A percentile compares a stretch with the other conserved stretches of the same genome.
phyloP scores from a whole-genome alignment of 805 yeast genomes.

The Suhomyces pyralidae region DNA sequence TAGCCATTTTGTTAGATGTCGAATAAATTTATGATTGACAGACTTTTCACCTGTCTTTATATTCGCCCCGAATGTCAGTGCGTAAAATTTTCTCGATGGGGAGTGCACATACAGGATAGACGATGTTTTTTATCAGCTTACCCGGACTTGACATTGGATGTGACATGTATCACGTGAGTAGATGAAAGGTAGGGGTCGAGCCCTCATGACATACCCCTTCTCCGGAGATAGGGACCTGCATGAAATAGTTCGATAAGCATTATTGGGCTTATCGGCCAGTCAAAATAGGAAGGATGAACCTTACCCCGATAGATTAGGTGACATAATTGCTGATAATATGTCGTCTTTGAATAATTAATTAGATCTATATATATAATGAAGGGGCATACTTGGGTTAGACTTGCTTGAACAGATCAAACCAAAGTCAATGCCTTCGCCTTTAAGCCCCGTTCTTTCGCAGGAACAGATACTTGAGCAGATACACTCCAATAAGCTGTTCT shows the following conservation, averaged over 20 bases:
- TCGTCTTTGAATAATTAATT: not conserved
- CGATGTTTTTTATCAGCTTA: not conserved
- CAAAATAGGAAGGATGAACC: not conserved
- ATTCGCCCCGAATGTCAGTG: not conserved
- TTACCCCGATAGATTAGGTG: not conserved
- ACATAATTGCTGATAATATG: not conserved
- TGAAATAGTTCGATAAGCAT: not conserved
- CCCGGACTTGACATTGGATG: not conserved
- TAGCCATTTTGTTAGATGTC: slow-evolving; percentile 26
- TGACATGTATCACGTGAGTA: not conserved
- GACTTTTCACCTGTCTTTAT: not conserved
- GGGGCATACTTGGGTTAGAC: not conserved
- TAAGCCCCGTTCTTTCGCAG: slow-evolving; percentile 8
- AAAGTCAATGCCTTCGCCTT: not conserved
- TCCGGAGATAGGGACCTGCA: not conserved
- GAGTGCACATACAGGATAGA: not conserved
- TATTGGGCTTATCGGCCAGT: not conserved
- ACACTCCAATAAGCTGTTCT: slow-evolving; percentile 19
- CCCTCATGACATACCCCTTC: not conserved
- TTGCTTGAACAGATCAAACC: not conserved
- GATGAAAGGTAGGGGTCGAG: not conserved
- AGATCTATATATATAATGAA: not conserved
- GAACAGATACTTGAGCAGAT: slow-evolving; percentile 27
- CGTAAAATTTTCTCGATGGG: not conserved
- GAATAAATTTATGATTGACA: not conserved